A percentile compares a stretch with the other conserved stretches of the same genome.
Evolutionary conservation across 805 yeast genomes (phyloP).

Genomic region (Barnettozyma vustinii): DNA sequence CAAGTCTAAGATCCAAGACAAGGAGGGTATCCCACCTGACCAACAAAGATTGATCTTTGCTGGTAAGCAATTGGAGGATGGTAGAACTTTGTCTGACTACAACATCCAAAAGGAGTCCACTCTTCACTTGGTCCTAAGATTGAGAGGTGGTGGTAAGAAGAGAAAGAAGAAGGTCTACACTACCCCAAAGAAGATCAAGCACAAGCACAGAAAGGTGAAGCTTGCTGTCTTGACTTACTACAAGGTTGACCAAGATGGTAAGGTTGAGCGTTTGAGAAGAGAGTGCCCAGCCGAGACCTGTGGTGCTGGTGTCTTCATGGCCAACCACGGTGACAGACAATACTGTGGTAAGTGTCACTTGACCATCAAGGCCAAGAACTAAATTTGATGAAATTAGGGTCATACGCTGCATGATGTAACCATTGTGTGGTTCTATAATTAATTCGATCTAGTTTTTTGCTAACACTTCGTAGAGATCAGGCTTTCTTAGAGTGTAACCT

Average conservation of each 20-base stretch:
- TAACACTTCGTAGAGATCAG: not conserved
- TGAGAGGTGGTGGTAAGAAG: conserved; percentile 99
- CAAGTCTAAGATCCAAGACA: conserved; percentile 94
- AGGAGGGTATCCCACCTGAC: conserved; percentile 97
- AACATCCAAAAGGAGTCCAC: conserved; percentile 98
- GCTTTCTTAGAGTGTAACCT: too few species aligned
- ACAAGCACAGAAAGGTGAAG: conserved; percentile 99
- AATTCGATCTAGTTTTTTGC: not conserved
- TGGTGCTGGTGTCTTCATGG: conserved; percentile 99
- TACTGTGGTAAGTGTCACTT: conserved; percentile 99
- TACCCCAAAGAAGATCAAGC: conserved; percentile 99
- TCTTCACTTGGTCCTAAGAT: conserved; percentile 90
- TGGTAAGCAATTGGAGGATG: conserved; percentile 95
- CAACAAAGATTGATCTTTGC: conserved; percentile 97
- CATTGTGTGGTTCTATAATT: not conserved
- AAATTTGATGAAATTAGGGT: conserved; percentile 18
- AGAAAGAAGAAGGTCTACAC: conserved; percentile 99
- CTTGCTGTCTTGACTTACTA: conserved; percentile 98
- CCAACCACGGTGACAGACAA: conserved; percentile 95
- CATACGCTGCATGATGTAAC: not conserved
- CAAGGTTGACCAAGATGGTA: conserved; percentile 98
- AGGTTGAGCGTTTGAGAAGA: conserved; percentile 97
- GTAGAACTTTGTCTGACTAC: conserved; percentile 95
- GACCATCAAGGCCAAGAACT: conserved; percentile 59
- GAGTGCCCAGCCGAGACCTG: conserved; percentile 91